Base-by-base conservation (phyloP, 495 filamentous ascomycete species). In the Evernia prunastri region DNA sequence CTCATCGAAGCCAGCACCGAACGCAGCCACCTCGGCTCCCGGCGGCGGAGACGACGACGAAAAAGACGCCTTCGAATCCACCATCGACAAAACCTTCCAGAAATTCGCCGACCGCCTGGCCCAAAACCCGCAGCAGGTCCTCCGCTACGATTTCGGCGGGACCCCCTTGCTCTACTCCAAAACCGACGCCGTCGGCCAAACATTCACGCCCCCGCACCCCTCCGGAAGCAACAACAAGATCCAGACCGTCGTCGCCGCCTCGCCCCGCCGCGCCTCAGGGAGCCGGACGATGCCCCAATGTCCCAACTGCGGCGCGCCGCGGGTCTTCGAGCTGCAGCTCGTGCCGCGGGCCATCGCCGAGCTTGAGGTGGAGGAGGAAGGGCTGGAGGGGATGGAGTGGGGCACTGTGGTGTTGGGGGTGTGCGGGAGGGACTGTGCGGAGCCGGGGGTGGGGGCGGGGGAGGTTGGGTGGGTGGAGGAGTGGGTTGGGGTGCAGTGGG, bases 401-500 rank as follows among this genome's bases (percentile, higher is more conserved):
- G 95, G 95, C 0, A 96, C 89, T 18, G 81, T 99, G n/a, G 84
- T 97, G 53, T 73, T 97, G n/a, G 90, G 85, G 0, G 91, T 95
- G 27, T 99, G 94, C 74, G 76, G 74, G 51, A 78, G 72, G 69
- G 86, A 93, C 71, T 96, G 91, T 74, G 72, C 76, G 60, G 76
- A 78, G 20, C 74, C 84, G 47, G 75, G 76, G 8, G 72, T 75
- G 45, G 66, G 69, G 23, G 76, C 72, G 20, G 81, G 76, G 0
- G 73, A 76, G 40, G 78, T 81, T 27, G 89, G 84, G 1, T 97
- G 91, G 77, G 68, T 91, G 47, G 95, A 97, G 77, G 94, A 98
- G 76, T 97, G 95, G 93, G 87, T 83, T 25, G 93, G 94, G 11
- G 94, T 97, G 71, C 94, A 97, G 78, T 98, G 93, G 94, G 94